Evolutionary conservation across 2,329 filamentous ascomycete species (phyloP), one percentile per base, ranked within the genome.

Genomic region (Aspergillus sclerotialis): DNA sequence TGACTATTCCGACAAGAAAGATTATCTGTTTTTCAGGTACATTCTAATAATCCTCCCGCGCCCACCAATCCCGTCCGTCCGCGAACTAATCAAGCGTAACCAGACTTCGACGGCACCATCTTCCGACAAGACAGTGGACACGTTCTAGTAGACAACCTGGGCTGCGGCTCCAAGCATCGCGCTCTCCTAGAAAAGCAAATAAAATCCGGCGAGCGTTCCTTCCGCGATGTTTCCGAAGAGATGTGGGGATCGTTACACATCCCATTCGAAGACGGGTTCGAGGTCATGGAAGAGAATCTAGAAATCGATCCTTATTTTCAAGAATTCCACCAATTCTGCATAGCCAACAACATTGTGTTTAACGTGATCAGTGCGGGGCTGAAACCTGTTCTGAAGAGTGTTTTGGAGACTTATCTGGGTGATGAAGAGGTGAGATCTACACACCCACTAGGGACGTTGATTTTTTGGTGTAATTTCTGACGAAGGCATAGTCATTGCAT

Each of bases 61-160:
- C 5, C 10, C 26, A 32, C 23, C 26, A 32, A n/a, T 31, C 30
- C 29, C 30, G 24, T 35, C 33, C 33, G 38, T 39, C 26, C 33
- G 30, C 28, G 30, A 30, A 41, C 13, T 32, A 13, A 28, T 31
- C 18, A n/a, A n/a, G n/a, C n/a, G n/a, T n/a, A n/a, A n/a, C n/a
- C 38, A 80, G 78, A 83, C 57, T 83, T 84, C 46, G 79, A 83
- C 55, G 79, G 79, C 42, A 83, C 79, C 4, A 84, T 84, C 43
- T 82, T 81, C 65, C 79, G 80, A 70, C 76, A 82, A 67, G 76
- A 81, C 46, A 82, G 76, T 2, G 80, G 80, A 28, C 79, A 83
- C 53, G 72, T 82, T 44, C 73, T 84, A 32, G 80, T 82, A 58
- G 78, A 82, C 53, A 68, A 68, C 46, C 71, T 78, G 44, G 78